A percentile compares a stretch with the other conserved stretches of the same genome.
phyloP scores from a whole-genome alignment of 1,139 yeast genomes.

The Pichia sp. region DNA sequence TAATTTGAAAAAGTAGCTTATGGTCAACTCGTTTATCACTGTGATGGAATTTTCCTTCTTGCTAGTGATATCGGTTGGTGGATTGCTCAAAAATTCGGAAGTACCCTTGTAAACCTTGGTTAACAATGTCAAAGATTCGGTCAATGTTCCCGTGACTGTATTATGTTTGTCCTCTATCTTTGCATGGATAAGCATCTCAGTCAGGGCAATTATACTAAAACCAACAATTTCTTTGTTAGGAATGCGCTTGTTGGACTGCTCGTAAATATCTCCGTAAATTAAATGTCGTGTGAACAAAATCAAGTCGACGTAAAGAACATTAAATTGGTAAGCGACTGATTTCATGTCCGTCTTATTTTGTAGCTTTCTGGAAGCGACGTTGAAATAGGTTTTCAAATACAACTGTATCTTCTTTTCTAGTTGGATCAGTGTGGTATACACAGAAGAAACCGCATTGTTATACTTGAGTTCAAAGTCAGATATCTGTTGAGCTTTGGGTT shows the following conservation, averaged over 20 bases:
- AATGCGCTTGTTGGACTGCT: conserved; percentile 59
- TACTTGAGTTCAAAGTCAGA: conserved; percentile 8
- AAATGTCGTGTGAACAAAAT: conserved; percentile 1
- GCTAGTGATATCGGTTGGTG: conserved; percentile 26
- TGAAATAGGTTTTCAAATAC: background rate
- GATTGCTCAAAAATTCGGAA: conserved; percentile 41
- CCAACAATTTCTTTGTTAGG: conserved; percentile 58
- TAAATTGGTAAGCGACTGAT: conserved; percentile 5
- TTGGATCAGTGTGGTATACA: conserved; percentile 11
- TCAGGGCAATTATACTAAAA: conserved; percentile 58
- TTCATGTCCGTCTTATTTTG: background rate
- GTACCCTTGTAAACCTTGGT: conserved; percentile 58
- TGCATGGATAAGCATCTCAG: conserved; percentile 57
- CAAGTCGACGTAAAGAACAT: conserved; percentile 2
- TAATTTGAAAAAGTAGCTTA: conserved; percentile 59
- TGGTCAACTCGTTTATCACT: conserved; percentile 56
- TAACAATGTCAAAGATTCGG: conserved; percentile 54
- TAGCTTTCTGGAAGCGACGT: background rate
- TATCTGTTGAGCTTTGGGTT: conserved; percentile 2
- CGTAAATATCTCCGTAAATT: conserved; percentile 45
- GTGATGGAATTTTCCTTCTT: conserved; percentile 43
- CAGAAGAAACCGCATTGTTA: background rate
- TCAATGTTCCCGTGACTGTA: conserved; percentile 48
- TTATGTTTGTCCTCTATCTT: conserved; percentile 60
- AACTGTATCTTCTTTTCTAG: conserved; percentile 29